phyloP scores from a whole-genome alignment of 768 basidiomycete genomes.

The Mycena belliarum region DNA sequence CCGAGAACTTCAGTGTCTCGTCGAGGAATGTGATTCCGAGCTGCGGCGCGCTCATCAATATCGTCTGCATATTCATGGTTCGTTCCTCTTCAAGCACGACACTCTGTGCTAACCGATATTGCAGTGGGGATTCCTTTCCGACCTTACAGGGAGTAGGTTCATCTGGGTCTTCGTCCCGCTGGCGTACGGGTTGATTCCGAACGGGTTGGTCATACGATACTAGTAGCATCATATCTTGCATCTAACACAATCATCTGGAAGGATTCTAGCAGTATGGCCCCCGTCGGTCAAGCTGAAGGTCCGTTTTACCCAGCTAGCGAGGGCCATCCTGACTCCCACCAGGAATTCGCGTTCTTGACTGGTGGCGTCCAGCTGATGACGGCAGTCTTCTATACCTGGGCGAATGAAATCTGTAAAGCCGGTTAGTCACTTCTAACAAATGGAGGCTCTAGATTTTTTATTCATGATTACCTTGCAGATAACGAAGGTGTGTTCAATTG shows the following conservation, averaged over 20 bases:
- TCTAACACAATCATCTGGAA: no score
- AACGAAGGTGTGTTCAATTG: conserved; percentile 23
- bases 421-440: background rate
- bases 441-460: background rate
- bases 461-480: conserved; percentile 1
- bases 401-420: conserved; percentile 24
- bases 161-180: conserved; percentile 27
- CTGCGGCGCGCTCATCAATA: conserved; percentile 25
- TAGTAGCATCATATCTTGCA: no score
- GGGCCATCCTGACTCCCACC: background rate
- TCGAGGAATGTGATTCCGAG: conserved; percentile 28
- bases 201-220: conserved; percentile 21
- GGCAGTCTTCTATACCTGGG: conserved; percentile 29
- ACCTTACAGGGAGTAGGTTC: conserved; percentile 27
- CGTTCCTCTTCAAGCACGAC: no score
- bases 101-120: background rate
- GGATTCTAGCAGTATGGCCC: conserved; percentile 28
- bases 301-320: background rate
- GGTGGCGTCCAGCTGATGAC: conserved; percentile 30
- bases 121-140: conserved; percentile 28
- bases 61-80: conserved; percentile 25
- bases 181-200: conserved; percentile 18
- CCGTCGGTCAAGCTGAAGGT: conserved; percentile 24
- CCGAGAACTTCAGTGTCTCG: conserved; percentile 24
- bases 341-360: conserved; percentile 28